Evolutionary conservation across 1,284 basidiomycete species (phyloP).

Genomic region (Xanthoconium separans): DNA sequence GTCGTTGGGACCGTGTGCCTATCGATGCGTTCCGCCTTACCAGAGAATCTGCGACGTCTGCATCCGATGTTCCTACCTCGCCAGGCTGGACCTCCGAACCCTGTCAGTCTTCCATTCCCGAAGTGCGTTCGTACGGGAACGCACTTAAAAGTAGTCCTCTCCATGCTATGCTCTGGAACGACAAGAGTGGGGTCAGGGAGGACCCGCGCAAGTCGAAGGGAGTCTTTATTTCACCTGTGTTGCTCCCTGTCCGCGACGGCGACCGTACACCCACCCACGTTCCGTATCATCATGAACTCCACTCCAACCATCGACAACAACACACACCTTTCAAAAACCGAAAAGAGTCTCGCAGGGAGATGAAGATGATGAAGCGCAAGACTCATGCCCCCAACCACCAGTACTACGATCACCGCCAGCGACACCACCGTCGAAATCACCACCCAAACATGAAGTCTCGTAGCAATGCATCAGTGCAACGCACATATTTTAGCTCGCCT

Average conservation of each 20-base stretch:
- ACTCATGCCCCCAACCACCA: conserved; percentile 42
- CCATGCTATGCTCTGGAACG: conserved; percentile 55
- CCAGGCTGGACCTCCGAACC: conserved; percentile 31
- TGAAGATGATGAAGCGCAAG: conserved; percentile 61
- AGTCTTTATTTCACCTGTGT: conserved; percentile 48
- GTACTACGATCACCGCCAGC: conserved; percentile 37
- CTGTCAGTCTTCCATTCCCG: conserved; percentile 17
- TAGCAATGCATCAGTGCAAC: conserved; percentile 57
- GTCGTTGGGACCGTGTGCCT: conserved; percentile 73
- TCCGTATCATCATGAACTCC: conserved; percentile 22
- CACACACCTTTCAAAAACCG: conserved; percentile 44
- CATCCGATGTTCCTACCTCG: conserved; percentile 30
- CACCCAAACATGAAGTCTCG: conserved; percentile 70
- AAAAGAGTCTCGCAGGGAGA: conserved; percentile 60
- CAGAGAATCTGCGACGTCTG: conserved; percentile 39
- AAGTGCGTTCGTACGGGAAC: conserved; percentile 31
- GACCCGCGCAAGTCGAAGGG: conserved; percentile 28
- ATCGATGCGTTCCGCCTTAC: conserved; percentile 72
- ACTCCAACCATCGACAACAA: conserved; percentile 36
- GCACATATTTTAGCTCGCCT: conserved; percentile 46
- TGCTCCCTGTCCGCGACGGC: conserved; percentile 54
- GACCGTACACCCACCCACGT: conserved; percentile 51
- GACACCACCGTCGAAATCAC: conserved; percentile 37
- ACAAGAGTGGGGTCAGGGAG: conserved; percentile 33
- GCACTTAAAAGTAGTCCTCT: conserved; percentile 57